Conservation (phyloP, 202 grass and related monocot species). For the Panicum hallii region DNA sequence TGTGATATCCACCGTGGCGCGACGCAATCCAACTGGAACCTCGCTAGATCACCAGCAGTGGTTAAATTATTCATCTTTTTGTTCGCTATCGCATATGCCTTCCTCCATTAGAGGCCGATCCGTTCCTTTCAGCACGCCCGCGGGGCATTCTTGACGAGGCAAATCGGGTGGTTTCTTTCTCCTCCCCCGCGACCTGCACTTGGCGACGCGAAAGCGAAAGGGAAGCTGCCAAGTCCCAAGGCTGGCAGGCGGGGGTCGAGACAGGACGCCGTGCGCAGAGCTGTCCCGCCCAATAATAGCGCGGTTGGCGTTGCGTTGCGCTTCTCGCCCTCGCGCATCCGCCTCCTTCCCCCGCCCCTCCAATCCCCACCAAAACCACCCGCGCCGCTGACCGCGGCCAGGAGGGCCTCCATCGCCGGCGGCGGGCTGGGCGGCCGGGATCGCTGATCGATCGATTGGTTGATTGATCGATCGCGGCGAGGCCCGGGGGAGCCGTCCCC, state of each 20-base stretch:
- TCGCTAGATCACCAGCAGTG: not conserved
- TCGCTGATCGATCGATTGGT: not conserved
- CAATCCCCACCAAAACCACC: slow-evolving; percentile 40
- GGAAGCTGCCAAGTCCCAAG: not conserved
- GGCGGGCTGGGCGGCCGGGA: not conserved
- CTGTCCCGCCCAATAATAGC: slow-evolving; percentile 46
- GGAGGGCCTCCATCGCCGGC: not conserved
- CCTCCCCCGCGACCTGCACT: not conserved
- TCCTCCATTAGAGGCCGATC: not conserved
- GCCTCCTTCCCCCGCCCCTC: not conserved
- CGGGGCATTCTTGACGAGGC: slow-evolving; percentile 3
- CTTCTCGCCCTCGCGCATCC: not conserved
- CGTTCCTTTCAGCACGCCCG: not conserved
- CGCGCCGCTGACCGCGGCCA: not conserved
- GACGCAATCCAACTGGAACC: not conserved
- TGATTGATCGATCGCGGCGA: not conserved
- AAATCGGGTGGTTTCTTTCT: not conserved
- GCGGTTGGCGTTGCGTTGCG: slow-evolving; percentile 25
- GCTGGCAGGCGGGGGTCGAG: not conserved
- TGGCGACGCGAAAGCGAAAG: slow-evolving; percentile 29
- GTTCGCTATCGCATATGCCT: not conserved
- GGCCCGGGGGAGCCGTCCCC: not conserved
- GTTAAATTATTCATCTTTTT: not conserved
- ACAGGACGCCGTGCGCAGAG: not conserved
- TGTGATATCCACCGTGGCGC: not conserved